A percentile compares a stretch with the other conserved stretches of the same genome.
Conservation (phyloP, 257 asterid species). For the Przewalskia tangutica region DNA sequence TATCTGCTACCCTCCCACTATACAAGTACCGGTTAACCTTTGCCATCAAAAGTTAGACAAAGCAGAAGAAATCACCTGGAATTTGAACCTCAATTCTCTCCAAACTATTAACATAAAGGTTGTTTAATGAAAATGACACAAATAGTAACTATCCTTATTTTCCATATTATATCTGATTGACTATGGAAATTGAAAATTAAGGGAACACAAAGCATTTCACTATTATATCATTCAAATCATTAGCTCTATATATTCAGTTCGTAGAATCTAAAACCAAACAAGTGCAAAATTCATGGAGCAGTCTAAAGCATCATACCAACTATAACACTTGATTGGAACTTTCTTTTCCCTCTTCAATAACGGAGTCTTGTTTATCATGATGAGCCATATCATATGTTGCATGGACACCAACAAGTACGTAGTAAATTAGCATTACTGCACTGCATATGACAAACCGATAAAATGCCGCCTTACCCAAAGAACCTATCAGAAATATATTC, state of each 20-base stretch:
- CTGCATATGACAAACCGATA: conserved; percentile 75
- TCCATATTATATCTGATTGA: background rate
- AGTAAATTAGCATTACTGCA: conserved; percentile 64
- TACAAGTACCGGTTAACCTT: background rate
- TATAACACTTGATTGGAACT: conserved; percentile 7
- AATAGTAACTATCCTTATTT: background rate
- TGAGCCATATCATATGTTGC: conserved; percentile 82
- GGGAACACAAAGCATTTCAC: background rate
- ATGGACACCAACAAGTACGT: conserved; percentile 77
- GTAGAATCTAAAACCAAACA: background rate
- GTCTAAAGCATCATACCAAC: conserved; percentile 8
- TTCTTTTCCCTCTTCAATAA: conserved; percentile 24
- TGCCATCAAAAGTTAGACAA: background rate
- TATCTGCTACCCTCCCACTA: background rate
- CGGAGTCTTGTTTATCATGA: conserved; percentile 11
- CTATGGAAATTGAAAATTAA: background rate
- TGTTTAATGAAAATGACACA: background rate
- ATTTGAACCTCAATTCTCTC: background rate
- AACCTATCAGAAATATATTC: conserved; percentile 75
- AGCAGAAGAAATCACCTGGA: background rate
- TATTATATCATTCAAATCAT: background rate
- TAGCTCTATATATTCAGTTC: background rate
- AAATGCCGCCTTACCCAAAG: conserved; percentile 61
- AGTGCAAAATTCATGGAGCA: background rate
- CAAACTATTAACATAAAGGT: background rate